Base-by-base conservation (phyloP, 495 filamentous ascomycete species). In the Aspergillus ellipticus region DNA sequence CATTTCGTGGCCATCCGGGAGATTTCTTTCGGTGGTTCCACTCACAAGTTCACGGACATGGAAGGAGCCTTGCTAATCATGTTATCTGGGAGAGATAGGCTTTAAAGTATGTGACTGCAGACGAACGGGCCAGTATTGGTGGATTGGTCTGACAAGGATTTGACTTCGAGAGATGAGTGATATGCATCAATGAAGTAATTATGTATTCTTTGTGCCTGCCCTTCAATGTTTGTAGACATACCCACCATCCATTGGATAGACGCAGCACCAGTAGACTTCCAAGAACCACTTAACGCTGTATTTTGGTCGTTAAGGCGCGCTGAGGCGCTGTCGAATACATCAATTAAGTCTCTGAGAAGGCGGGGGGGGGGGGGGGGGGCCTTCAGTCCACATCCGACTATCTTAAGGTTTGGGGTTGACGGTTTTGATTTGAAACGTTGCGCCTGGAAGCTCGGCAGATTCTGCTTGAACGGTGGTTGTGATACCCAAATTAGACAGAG, bases 351-450 rank as follows among this genome's bases (percentile, higher is more conserved):
- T 39, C 10, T 13, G 11, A 39, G n/a, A 15, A 13, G 6, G n/a
- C 1, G 29, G 15, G n/a, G 21, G 35, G 46, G n/a, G n/a, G n/a
- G n/a, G n/a, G n/a, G n/a, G n/a, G n/a, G n/a, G n/a, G n/a, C n/a
- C n/a, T n/a, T n/a, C 45, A 13, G 16, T 33, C 7, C 15, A 3
- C 46, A 26, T 24, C 24, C 7, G 24, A 7, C 24, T 28, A 28
- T 7, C 24, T n/a, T 54, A 77, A 51, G 82, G 65, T 66, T 85
- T 88, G 47, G 79, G 69, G 45, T 81, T 75, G 20, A 86, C 72
- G 9, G 89, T 95, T 78, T 96, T 96, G 73, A 98, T 96, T 74
- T 98, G 95, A 73, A 98, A 98, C 1, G 89, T 91, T 45, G 93
- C 94, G 4, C 81, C 82, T 7, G 94, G 95, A 31, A 97, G 75